Evolutionary conservation across 331 rosid species (phyloP), one percentile per base, ranked within the genome.

Genomic region (Rhamnella rubrinervis): DNA sequence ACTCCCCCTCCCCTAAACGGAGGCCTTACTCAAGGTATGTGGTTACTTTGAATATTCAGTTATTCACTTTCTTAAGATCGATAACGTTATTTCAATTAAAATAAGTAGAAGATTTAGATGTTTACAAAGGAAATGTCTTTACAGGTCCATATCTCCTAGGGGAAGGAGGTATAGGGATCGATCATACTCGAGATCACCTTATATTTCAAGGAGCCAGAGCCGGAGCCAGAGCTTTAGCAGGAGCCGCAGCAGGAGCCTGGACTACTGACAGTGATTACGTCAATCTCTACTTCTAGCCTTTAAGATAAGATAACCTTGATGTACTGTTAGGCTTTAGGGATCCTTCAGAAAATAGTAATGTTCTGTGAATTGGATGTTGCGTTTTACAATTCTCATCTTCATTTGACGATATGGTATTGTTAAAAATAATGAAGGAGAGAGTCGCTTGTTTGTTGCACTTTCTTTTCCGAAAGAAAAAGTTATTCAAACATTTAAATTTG

Each of bases 131-230:
- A 16, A 2, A 52, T 52, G 19, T n/a, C 25, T 46, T 55, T 60
- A 21, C 76, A 89, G 98, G 85, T 89, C 97, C 9, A 81, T 89
- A 61, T 92, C 96, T 18, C 95, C 95, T 5, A 73, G 88, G 49
- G 78, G 53, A 41, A 55, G 61, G 59, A 84, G 77, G 65, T 85
- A 82, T 55, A 68, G 82, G 74, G 78, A 73, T 11, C 76, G 61
- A 38, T 88, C 90, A 6, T 78, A 84, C 85, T 83, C 90, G 5
- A 66, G 87, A 71, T 82, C 96, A 7, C 85, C 96, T 57, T 84
- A 71, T 80, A 71, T 50, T 39, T 82, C 96, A 12, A 75, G 86
- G 80, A 74, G 85, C 81, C 77, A 28, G 8, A 73, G 86, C 55
- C 72, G 75, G 67, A 81, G 86, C 55, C 72, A 74, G 67, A 81